phyloP scores from a whole-genome alignment of 495 filamentous ascomycete species.

The Trichoderma reesei region DNA sequence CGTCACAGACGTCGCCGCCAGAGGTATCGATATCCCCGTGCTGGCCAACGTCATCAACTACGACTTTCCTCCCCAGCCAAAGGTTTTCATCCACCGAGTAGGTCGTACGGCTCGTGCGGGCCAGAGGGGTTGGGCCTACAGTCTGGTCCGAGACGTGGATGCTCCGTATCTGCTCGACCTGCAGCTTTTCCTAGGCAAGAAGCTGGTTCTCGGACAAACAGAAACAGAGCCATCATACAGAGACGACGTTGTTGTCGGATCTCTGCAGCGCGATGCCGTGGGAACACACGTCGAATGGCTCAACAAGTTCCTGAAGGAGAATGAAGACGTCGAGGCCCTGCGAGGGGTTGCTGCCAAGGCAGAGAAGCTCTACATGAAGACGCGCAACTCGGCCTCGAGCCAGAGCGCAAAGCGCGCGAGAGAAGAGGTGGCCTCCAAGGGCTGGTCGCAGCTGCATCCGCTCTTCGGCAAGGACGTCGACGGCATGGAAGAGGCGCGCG shows the following conservation, averaged over 20 bases:
- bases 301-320: slow-evolving; percentile 62
- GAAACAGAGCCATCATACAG: slow-evolving; percentile 55
- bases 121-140: slow-evolving; percentile 87
- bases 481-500: slow-evolving; percentile 56
- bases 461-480: slow-evolving; percentile 63
- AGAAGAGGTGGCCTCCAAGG: slow-evolving; percentile 55
- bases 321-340: slow-evolving; percentile 60
- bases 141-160: slow-evolving; percentile 74
- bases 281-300: slow-evolving; percentile 70
- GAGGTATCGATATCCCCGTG: slow-evolving; percentile 95
- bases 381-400: slow-evolving; percentile 74
- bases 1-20: slow-evolving; percentile 93
- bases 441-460: slow-evolving; percentile 60
- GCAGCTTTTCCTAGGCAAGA: slow-evolving; percentile 85
- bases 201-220: slow-evolving; percentile 58
- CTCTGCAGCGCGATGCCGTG: slow-evolving; percentile 56
- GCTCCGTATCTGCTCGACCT: slow-evolving; percentile 85
- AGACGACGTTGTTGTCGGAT: slow-evolving; percentile 70
- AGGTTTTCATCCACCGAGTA: slow-evolving; percentile 93
- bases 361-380: slow-evolving; percentile 84
- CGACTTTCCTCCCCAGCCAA: slow-evolving; percentile 93
- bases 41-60: slow-evolving; percentile 98
- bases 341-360: slow-evolving; percentile 70
- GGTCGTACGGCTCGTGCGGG: slow-evolving; percentile 92
- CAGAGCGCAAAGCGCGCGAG: slow-evolving; percentile 82